Base-by-base conservation (phyloP, 2,329 filamentous ascomycete species). In the Stagonosporopsis rhizophila region DNA sequence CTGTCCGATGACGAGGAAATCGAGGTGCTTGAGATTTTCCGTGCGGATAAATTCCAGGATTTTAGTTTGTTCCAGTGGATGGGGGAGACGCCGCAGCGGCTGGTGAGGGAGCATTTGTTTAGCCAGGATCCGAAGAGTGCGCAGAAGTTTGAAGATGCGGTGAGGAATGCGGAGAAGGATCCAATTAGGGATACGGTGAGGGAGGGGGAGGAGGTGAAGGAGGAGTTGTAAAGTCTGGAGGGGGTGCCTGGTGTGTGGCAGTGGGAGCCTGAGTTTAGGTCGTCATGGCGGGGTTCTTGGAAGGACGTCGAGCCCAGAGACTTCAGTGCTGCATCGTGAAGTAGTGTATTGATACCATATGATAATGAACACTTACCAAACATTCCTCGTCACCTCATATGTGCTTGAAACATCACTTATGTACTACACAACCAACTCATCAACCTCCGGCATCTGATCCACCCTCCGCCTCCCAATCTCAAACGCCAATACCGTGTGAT, bases 11-110 rank as follows among this genome's bases (percentile, higher is more conserved):
- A 90, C 44, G 89, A 92, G 72, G 85, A 89, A 17, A 76, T 93
- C 2, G 87, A 91, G 70, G 89, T 92, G 74, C 78, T 93, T 11
- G 90, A 93, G 75, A 86, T 93, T 15, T 89, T 93, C 77, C 82
- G 87, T 45, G 84, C 88, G 0, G 85, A 89, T 62, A 82, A 87
- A 71, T 92, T 92, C 70, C 80, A 87, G 60, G 88, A 91, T 69
- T 89, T 91, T 64, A 88, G 85, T 0, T 78, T 91, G 17, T 90
- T 90, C 76, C 87, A 91, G 77, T 91, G 89, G 89, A 80, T 91
- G 74, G 88, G 87, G 4, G 87, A 90, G 79, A 89, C 88, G 7
- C 89, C 89, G 1, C 81, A 83, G 78, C 80, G 84, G 56, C 79
- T 89, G 76, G 87, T 89, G 4, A 78, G 83, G 35, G 88, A 90